Conservation (phyloP, 1,284 basidiomycete genomes). For the Lentinus polychrous region DNA sequence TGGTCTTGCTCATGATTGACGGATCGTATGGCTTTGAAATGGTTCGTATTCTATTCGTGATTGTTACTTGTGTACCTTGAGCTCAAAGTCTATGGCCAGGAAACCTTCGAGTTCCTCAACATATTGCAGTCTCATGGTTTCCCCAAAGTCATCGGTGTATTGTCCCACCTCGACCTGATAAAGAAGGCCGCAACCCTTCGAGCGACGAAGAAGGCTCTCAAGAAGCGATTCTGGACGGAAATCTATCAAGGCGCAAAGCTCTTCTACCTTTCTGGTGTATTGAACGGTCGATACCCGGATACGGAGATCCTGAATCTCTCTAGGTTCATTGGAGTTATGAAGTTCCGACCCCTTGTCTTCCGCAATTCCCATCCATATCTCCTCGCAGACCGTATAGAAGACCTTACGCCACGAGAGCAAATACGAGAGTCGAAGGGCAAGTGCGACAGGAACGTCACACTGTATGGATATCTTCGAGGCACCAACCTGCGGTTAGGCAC, state of each 20-base stretch:
- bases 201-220: conserved; percentile 90
- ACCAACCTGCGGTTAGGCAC: conserved; percentile 79
- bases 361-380: conserved; percentile 94
- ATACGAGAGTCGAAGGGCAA: conserved; percentile 78
- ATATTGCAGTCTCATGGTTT: conserved; percentile 96
- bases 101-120: conserved; percentile 99
- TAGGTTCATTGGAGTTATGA: conserved; percentile 96
- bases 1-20: conserved; percentile 96
- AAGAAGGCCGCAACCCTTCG: conserved; percentile 88
- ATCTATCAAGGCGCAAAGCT: conserved; percentile 98
- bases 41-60: conserved; percentile 44
- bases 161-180: conserved; percentile 96
- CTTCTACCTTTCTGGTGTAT: conserved; percentile 95
- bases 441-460: conserved; percentile 83
- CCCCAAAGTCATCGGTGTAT: conserved; percentile 95
- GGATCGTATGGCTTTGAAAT: conserved; percentile 98
- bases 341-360: conserved; percentile 96
- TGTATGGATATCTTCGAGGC: conserved; percentile 94
- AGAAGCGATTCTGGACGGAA: conserved; percentile 99
- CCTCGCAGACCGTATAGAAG: conserved; percentile 93
- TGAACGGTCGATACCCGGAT: conserved; percentile 98
- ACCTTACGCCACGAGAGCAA: conserved; percentile 85
- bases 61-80: no score
- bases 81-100: no score
- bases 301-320: conserved; percentile 93